Evolutionary conservation across 257 asterid species (phyloP), one percentile per base, ranked within the genome.

Genomic region (Lycium ferocissimum): DNA sequence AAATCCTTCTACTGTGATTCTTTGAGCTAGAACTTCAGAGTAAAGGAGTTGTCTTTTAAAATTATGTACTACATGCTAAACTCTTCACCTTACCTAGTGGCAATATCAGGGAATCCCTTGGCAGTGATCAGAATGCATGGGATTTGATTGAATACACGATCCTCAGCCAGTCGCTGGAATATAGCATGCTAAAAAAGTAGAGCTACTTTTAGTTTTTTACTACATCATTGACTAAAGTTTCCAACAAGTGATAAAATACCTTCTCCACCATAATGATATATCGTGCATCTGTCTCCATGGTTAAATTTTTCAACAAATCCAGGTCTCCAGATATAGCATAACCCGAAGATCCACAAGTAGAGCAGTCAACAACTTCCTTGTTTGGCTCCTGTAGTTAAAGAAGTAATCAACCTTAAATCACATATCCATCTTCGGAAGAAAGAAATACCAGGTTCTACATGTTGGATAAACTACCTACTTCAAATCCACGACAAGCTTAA

Each of bases 81-180:
- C 43, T 62, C 15, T 65, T 82, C 43, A 82, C 13, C 54, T 67
- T 57, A 92, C 99, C 99, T 94, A 57, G 99, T 96, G 75, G 95
- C 97, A 69, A 96, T 96, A 85, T 95, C 99, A 76, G 98, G 99
- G 85, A 93, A 96, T 56, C 99, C 99, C 91, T 93, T 96, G 80
- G 98, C 99, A 12, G 98, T 96, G 81, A 96, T 91, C 88, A 96
- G 90, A 88, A 96, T 95, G 85, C 97, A 88, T 1, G 99, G 99
- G 47, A 94, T 94, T 82, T 87, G 97, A 85, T 93, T 93, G 94
- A 95, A 95, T 13, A 95, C 40, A 5, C 92, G 86, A 90, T 96
- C 98, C 89, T 96, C 98, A n/a, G 95, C 94, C 45, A 95, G 90
- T 86, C 99, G 91, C 89, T 96, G 99, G 92, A 96, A 95, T 88